phyloP scores from a whole-genome alignment of 2,329 filamentous ascomycete genomes.

The Colletotrichum eleusines region DNA sequence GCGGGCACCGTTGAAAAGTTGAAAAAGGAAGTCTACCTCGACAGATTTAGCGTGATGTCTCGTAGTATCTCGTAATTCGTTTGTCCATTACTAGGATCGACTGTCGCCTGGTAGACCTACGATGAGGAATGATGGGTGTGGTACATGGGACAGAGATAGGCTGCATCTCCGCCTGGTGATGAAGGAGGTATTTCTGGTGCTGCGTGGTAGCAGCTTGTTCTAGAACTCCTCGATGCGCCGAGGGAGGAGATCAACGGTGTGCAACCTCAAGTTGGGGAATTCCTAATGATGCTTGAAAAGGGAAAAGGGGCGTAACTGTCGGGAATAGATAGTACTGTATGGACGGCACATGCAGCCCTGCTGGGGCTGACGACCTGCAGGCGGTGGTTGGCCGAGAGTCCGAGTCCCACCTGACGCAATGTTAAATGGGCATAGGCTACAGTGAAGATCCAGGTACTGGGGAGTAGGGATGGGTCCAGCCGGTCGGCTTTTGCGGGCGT shows the following conservation, averaged over 20 bases:
- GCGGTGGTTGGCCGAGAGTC: constrained; percentile 15
- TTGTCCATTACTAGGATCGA: not conserved
- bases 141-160: not conserved
- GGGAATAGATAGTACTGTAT: constrained; percentile 6
- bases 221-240: not conserved
- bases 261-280: too few relatives aligned
- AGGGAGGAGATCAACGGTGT: not conserved
- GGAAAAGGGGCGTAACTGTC: not conserved
- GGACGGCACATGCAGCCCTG: constrained; percentile 30
- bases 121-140: not conserved
- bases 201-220: not conserved
- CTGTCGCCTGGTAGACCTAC: not conserved
- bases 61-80: not conserved
- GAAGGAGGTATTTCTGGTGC: not conserved
- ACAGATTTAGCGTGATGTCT: not conserved
- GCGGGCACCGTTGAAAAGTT: not conserved
- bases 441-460: constrained; percentile 4
- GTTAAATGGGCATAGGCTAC: not conserved
- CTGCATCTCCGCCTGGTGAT: not conserved
- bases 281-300: not conserved
- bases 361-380: constrained; percentile 10
- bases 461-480: not conserved
- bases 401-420: constrained; percentile 11
- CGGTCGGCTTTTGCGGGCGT: constrained; percentile 12
- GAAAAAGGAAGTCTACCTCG: not conserved